Evolutionary conservation across 495 filamentous ascomycete species (phyloP).

Genomic region (Penicillium flavigenum): DNA sequence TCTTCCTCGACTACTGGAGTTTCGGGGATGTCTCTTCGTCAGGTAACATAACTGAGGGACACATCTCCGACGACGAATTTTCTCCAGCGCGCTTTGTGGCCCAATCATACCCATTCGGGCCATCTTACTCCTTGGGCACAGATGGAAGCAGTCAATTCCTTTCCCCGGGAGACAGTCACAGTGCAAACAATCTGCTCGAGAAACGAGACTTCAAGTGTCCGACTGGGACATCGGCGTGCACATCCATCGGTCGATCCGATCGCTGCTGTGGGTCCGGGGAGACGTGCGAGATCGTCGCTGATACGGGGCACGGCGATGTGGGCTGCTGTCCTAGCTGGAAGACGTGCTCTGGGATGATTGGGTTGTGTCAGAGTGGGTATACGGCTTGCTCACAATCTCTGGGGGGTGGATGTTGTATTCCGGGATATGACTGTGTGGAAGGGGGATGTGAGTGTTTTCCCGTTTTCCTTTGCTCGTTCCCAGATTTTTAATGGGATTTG

Average conservation of each 20-base stretch:
- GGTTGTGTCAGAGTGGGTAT: conserved; percentile 62
- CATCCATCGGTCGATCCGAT: conserved; percentile 65
- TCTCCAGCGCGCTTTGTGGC: conserved; percentile 19
- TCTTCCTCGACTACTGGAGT: conserved; percentile 64
- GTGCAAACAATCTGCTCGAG: conserved; percentile 8
- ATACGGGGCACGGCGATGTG: conserved; percentile 72
- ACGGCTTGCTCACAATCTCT: conserved; percentile 63
- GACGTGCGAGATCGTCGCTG: conserved; percentile 67
- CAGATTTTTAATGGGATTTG: background rate
- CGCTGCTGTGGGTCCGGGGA: conserved; percentile 72
- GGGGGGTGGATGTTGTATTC: conserved; percentile 87
- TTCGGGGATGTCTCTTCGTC: conserved; percentile 32
- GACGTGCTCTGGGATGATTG: conserved; percentile 65
- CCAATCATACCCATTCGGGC: conserved; percentile 34
- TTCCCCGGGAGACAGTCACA: too few species aligned
- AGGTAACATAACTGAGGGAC: conserved; percentile 12
- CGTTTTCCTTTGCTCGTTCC: background rate
- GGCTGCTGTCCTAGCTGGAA: conserved; percentile 81
- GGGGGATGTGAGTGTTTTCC: conserved; percentile 67
- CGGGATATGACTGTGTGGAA: conserved; percentile 73
- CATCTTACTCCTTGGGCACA: conserved; percentile 40
- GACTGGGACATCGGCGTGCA: conserved; percentile 62
- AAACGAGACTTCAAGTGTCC: conserved; percentile 71
- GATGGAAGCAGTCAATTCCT: background rate
- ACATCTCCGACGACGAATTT: conserved; percentile 3